phyloP scores from a whole-genome alignment of 768 basidiomycete species.

The Galerina sulciceps region DNA sequence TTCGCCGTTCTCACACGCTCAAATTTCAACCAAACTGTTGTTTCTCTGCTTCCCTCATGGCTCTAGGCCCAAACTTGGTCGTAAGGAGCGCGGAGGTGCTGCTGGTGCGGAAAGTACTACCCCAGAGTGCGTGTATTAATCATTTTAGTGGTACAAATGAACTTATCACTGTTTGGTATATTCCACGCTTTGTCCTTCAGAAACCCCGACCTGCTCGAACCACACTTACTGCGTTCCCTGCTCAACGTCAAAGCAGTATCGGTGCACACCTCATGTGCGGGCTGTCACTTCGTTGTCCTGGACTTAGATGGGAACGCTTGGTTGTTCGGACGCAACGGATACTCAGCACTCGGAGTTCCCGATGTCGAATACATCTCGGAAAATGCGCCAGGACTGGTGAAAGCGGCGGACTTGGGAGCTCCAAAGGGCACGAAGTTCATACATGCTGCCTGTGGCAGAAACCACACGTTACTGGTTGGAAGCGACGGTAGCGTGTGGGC shows the following conservation, averaged over 20 bases:
- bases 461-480: conserved; percentile 83
- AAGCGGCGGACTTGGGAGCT: conserved; percentile 66
- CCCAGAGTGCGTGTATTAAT: conserved; percentile 36
- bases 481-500: conserved; percentile 85
- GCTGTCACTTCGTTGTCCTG: conserved; percentile 77
- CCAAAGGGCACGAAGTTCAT: conserved; percentile 65
- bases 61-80: conserved; percentile 73
- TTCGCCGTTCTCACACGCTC: conserved; percentile 32
- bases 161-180: background rate
- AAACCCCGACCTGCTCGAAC: conserved; percentile 84
- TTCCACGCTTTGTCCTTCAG: conserved; percentile 26
- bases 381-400: conserved; percentile 68
- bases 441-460: conserved; percentile 81
- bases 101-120: conserved; percentile 45
- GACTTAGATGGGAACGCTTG: conserved; percentile 82
- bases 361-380: conserved; percentile 69
- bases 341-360: conserved; percentile 65
- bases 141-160: conserved; percentile 6
- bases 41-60: conserved; percentile 15
- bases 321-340: conserved; percentile 88
- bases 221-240: conserved; percentile 88
- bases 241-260: conserved; percentile 76
- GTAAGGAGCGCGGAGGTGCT: conserved; percentile 66
- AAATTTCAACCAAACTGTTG: conserved; percentile 22
- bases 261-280: conserved; percentile 75